Evolutionary conservation across 2,329 filamentous ascomycete species (phyloP), one percentile per base, ranked within the genome.

Genomic region (Colletotrichum musae): DNA sequence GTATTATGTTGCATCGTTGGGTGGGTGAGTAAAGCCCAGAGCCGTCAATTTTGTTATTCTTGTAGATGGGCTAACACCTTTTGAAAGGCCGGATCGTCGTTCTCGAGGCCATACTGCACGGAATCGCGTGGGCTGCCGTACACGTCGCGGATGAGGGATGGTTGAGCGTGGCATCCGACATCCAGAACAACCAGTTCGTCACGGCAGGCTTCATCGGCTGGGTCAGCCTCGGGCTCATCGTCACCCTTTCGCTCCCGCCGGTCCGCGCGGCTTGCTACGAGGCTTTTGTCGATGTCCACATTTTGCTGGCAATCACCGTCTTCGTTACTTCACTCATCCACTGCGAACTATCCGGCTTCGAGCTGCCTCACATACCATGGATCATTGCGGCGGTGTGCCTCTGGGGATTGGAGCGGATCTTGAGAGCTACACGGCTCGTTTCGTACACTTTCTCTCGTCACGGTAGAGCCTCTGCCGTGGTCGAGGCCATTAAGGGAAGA

Each of bases 341-440:
- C 21, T 43, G 28, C 53, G 24, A 56, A n/a, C 53, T 48, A 28
- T 32, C 58, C 12, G 48, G 32, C 32, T 21, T 39, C 15, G 50
- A 48, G 10, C 80, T 88, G 9, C 76, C 85, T 6, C 86, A 90
- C 67, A 78, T 88, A 41, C 83, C 84, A 2, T 92, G 89, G 78
- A 80, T 93, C 70, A 79, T 88, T 63, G 82, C 86, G 18, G 78
- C 88, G 43, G 81, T 92, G 69, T 75, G 85, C 47, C 80, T 92
- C 57, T 93, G 91, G 90, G 84, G 78, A 16, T 74, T 81, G 3
- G 91, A 93, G 75, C 84, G 88, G 36, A 62, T 80, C 16, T 74
- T 78, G 45, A 84, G 88, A 28, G 74, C 88, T 47, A 68, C 77
- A 5, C 81, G 81, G 32, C 76, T 89, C 18, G 16, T 86, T 41